Evolutionary conservation across 805 yeast species (phyloP), one percentile per base, ranked within the genome.

Genomic region (Yamadazyma insecticola): DNA sequence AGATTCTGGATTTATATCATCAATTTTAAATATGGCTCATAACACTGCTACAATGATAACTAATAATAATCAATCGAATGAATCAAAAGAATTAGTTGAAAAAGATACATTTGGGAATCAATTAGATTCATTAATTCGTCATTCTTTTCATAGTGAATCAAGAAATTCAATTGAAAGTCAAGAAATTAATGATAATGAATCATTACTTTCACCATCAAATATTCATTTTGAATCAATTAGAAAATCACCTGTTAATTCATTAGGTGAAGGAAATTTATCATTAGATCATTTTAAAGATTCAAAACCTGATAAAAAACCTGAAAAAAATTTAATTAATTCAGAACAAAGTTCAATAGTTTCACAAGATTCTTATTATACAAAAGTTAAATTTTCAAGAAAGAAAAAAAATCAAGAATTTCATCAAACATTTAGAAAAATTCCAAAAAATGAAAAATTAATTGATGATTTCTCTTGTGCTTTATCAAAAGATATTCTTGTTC

Each of bases 381-480:
- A 5, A 49, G 13, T 61, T 7, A 46, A 37, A 33, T 43, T 54
- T 24, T 72, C 78, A 1, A 55, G 59, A 26, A 71, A 64, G 12
- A 78, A 74, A 45, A 60, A 75, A 36, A 79, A 78, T 43, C 60
- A 63, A 13, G 78, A 78, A 14, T 79, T 79, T 50, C 86, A 78
- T 47, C 70, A 67, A 28, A 45, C 70, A 11, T 81, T 81, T 52
- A 70, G 74, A 25, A 69, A 70, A 26, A 47, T 80, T 1, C 72
- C 76, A 3, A 34, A 54, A 1, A 52, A 48, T 16, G 89, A 81
- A 44, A 53, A 63, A 18, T 60, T 79, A n/a, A 60, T 80, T 24
- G 76, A 70, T 16, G 86, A 78, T 40, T 75, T 61, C 45, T 67
- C 76, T 13, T 80, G 88, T 57, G 88, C 88, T 0, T 60, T 72